A percentile compares a stretch with the other conserved stretches of the same genome.
phyloP scores from a whole-genome alignment of 1,284 basidiomycete genomes.

The Boletus smithii region DNA sequence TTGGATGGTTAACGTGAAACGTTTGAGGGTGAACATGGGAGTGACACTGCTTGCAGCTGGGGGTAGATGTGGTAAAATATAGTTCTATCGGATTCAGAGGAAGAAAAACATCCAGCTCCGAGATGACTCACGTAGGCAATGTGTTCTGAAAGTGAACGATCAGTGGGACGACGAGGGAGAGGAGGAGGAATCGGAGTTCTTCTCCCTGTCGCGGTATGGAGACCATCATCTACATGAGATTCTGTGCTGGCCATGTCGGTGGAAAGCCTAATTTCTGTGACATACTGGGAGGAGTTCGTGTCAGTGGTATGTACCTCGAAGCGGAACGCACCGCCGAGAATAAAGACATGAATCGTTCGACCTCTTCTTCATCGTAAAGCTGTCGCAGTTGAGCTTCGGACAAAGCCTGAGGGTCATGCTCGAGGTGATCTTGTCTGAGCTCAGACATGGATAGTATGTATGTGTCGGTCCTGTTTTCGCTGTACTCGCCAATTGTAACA shows the following conservation, averaged over 20 bases:
- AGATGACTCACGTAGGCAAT: conserved; percentile 40
- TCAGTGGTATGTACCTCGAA: neutral
- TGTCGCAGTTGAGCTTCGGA: conserved; percentile 47
- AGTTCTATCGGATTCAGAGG: conserved; percentile 35
- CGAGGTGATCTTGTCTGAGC: neutral
- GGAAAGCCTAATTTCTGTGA: conserved; percentile 51
- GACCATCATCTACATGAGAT: neutral
- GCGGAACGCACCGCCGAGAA: conserved; percentile 50
- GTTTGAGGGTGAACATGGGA: conserved; percentile 51
- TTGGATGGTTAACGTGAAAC: conserved; percentile 50
- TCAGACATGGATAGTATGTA: conserved; percentile 14
- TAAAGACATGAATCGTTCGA: conserved; percentile 52
- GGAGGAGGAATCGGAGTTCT: neutral
- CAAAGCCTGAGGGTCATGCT: conserved; percentile 11
- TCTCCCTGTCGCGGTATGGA: neutral
- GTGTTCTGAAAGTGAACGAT: conserved; percentile 35
- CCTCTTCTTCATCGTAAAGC: conserved; percentile 61
- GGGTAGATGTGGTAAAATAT: conserved; percentile 47
- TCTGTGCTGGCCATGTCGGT: neutral
- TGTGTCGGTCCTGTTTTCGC: no score
- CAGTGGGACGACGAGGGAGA: conserved; percentile 14
- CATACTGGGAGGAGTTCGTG: conserved; percentile 41
- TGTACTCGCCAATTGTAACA: no score
- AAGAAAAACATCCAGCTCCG: neutral
- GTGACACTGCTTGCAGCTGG: conserved; percentile 34